These are phyloP conservation scores for Russula foetens DNA, from an alignment of 768 basidiomycete species.

Conservation along the genomic window DNA sequence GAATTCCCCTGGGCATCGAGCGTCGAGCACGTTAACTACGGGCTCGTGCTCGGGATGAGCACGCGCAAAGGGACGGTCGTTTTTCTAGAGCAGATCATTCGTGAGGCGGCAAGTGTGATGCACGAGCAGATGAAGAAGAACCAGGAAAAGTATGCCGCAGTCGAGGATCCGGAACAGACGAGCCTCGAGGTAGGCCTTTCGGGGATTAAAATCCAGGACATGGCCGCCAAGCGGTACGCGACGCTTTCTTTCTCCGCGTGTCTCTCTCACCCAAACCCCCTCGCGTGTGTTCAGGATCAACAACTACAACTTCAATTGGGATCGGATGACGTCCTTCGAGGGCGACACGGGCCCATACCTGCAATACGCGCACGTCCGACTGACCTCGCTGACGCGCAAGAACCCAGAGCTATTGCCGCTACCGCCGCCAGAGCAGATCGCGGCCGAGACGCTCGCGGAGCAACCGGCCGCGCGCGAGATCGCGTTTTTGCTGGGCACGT, in stretches of 20 bases:
- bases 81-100: constrained; percentile 88
- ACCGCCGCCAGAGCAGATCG: constrained; percentile 58
- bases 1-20: constrained; percentile 76
- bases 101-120: constrained; percentile 84
- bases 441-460: constrained; percentile 56
- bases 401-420: constrained; percentile 82
- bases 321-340: constrained; percentile 91
- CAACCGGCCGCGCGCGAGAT: constrained; percentile 77
- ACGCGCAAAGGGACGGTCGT: constrained; percentile 90
- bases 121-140: constrained; percentile 96
- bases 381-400: constrained; percentile 86
- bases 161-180: constrained; percentile 80
- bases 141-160: constrained; percentile 81
- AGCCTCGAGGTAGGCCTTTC: constrained; percentile 85
- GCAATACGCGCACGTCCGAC: constrained; percentile 92
- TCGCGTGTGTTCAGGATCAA: constrained; percentile 56
- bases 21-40: constrained; percentile 86
- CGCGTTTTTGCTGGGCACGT: constrained; percentile 75
- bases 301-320: constrained; percentile 94
- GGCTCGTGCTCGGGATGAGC: constrained; percentile 92
- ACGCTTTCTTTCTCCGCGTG: background rate
- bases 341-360: constrained; percentile 95
- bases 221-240: constrained; percentile 82
- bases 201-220: constrained; percentile 96
- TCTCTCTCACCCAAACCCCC: background rate